Evolutionary conservation across 495 filamentous ascomycete species (phyloP).

Genomic region (Lepidopterella palustris): DNA sequence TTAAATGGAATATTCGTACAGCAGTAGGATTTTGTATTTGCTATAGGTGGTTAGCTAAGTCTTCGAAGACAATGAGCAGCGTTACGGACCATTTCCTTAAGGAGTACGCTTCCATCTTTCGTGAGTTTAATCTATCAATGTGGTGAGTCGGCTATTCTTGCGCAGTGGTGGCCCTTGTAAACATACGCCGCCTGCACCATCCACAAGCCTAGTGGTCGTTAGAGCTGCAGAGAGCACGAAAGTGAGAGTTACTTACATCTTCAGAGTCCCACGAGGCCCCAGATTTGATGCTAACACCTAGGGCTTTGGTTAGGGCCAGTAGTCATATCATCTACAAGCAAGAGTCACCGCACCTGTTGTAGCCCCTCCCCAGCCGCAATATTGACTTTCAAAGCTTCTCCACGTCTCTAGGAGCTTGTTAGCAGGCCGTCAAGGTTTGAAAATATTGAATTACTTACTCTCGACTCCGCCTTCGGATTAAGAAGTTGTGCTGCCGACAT

Average conservation of each 20-base stretch:
- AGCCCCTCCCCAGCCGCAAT: conserved; percentile 84
- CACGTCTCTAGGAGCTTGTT: conserved; percentile 65
- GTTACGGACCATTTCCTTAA: conserved; percentile 83
- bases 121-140: conserved; percentile 84
- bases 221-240: background rate
- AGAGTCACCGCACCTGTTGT: conserved; percentile 29
- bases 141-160: background rate
- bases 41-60: conserved; percentile 41
- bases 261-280: conserved; percentile 88
- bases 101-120: conserved; percentile 93
- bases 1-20: conserved; percentile 43
- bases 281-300: conserved; percentile 96
- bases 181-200: conserved; percentile 85
- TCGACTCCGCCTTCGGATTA: conserved; percentile 95
- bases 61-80: background rate
- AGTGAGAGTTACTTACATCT: conserved; percentile 60
- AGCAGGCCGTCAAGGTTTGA: conserved; percentile 34
- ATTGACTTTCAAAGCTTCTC: conserved; percentile 92
- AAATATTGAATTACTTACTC: conserved; percentile 50
- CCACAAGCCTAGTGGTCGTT: conserved; percentile 65
- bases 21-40: conserved; percentile 85
- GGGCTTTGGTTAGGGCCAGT: conserved; percentile 7
- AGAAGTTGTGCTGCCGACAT: conserved; percentile 94
- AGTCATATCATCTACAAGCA: background rate
- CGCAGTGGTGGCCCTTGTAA: background rate